Evolutionary conservation across 2,329 filamentous ascomycete species (phyloP).

Genomic region (Aspergillus carbonarius): DNA sequence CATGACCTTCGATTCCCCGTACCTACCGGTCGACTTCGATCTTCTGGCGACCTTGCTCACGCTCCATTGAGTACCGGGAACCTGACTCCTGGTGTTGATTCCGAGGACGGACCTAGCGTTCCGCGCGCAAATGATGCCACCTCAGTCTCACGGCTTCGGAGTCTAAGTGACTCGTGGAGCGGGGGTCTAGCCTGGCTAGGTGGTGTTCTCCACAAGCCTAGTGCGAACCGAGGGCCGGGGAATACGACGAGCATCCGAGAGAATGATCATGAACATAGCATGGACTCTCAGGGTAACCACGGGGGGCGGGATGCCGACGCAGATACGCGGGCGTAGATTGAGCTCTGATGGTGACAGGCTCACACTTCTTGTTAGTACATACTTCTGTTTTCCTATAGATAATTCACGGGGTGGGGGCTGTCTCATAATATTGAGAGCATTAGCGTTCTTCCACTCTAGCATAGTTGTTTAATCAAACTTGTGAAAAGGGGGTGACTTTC

Average conservation of each 20-base stretch:
- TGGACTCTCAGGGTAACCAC: slow-evolving; percentile 2
- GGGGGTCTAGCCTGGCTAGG: slow-evolving; percentile 38
- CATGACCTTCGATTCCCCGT: slow-evolving; percentile 20
- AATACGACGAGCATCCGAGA: neutral
- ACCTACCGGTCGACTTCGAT: slow-evolving; percentile 28
- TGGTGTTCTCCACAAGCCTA: slow-evolving; percentile 28
- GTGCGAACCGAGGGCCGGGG: slow-evolving; percentile 3
- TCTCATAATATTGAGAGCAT: neutral
- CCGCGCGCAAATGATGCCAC: slow-evolving; percentile 19
- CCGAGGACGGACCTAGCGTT: slow-evolving; percentile 12
- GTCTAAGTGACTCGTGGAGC: slow-evolving; percentile 40
- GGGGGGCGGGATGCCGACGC: neutral
- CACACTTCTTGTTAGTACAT: slow-evolving; percentile 10
- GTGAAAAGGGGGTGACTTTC: neutral
- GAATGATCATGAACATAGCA: neutral
- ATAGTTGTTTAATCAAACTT: slow-evolving; percentile 2
- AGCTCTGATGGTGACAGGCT: slow-evolving; percentile 7
- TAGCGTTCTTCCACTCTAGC: slow-evolving; percentile 3
- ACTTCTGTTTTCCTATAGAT: slow-evolving; percentile 3
- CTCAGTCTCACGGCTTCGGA: slow-evolving; percentile 30
- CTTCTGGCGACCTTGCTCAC: slow-evolving; percentile 22
- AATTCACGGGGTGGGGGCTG: slow-evolving; percentile 1
- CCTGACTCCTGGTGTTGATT: slow-evolving; percentile 24
- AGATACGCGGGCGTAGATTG: slow-evolving; percentile 8
- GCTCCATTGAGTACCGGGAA: slow-evolving; percentile 21